Evolutionary conservation across 139 green algal genomes (phyloP), one percentile per base, ranked within the genome.

Genomic region (Mesotaenium endlicherianum): DNA sequence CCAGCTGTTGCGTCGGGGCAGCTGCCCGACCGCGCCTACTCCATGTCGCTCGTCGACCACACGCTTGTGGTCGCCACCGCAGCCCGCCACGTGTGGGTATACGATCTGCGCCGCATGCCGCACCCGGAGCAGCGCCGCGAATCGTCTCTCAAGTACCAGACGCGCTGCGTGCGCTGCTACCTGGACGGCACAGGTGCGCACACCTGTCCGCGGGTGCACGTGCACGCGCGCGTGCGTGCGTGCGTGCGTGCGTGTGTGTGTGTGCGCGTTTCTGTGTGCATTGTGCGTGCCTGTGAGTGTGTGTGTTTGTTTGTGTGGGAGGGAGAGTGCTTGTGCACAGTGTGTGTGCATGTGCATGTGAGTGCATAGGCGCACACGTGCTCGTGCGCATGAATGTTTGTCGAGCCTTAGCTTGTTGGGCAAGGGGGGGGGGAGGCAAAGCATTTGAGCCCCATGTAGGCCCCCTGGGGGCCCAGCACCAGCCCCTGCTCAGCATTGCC

Each of bases 111-210:
- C 49, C 93, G 85, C 42, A 43, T 78, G n/a, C 2, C 1, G 74
- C 89, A 86, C 71, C 84, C 92, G 4, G 92, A 95, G 83, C 91
- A 94, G 84, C 72, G 87, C 55, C 78, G 91, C 0, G 93, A 97
- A 85, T 92, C 87, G 0, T 91, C 85, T 2, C 90, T 97, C 20
- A 95, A 95, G 83, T 95, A 92, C 82, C 94, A 97, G 90, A 97
- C 94, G 34, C 92, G 94, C 34, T 93, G 89, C 50, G 82, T 97
- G 47, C 89, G 92, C 3, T 91, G 87, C 78, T 95, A 91, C 86
- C 88, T 91, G 8, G 89, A 94, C 64, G 93, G 91, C 8, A 71
- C 72, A 2, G 93, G n/a, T n/a, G n/a, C n/a, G n/a, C n/a, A n/a
- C n/a, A n/a, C 11, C 20, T 43, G 20, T 11, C 8, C 6, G n/a